Evolutionary conservation across 768 basidiomycete species (phyloP), one percentile per base, ranked within the genome.

Genomic region (Suillus tomentosus): DNA sequence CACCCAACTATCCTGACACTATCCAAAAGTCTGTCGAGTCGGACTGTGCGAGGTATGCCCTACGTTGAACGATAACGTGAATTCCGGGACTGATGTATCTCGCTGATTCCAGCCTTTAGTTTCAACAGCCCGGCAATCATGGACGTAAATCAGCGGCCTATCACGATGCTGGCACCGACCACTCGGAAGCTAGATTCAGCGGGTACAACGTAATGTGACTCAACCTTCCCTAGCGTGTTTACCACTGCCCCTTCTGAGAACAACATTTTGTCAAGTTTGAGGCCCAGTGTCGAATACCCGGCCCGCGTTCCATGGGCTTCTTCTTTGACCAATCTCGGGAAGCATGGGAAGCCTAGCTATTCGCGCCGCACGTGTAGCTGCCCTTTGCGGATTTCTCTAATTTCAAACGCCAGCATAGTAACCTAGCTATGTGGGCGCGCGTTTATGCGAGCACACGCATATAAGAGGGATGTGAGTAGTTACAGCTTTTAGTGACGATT

Each of bases 291-390:
- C 4, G 3, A 11, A 54, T 0, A 3, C 4, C 24, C 39, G 57
- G 57, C 9, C 36, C 36, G 10, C 5, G 7, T 42, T 42, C 27
- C 19, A 40, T 11, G 42, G n/a, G 7, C 39, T 37, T 56, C 36
- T 57, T 57, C 56, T 57, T 40, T 40, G 56, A 40, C 19, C 17
- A 58, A 40, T 58, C 10, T 58, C 56, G 56, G 56, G 56, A 19
- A 19, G 17, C 11, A 2, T 10, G 36, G 8, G 36, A 36, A 9
- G 36, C 31, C 31, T 6, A 31, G 31, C 36, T 36, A 39, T 13
- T 15, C 3, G 36, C 51, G 31, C 51, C 31, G 34, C 31, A 54
- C 53, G 31, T 54, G 53, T 31, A 54, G 22, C 24, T 37, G 9
- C 39, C 39, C 14, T 27, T 54, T 34, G 37, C 39, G 39, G 15